Percentiles rank a stretch among this genome's conserved stretches.
Conservation (phyloP, 441 rosid species). For the Theobroma grandiflorum region DNA sequence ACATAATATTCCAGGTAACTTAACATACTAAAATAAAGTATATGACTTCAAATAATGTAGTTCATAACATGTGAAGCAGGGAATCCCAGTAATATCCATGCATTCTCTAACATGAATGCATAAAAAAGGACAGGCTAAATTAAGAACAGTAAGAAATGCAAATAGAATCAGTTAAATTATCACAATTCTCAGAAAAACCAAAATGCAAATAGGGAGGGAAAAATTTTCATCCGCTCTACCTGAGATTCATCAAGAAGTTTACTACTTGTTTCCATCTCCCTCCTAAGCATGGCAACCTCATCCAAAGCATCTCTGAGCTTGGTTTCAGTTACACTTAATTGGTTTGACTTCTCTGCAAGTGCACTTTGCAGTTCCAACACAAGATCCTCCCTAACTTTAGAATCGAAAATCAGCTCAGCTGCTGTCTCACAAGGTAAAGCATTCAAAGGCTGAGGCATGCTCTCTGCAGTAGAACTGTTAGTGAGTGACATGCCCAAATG, state of each 20-base stretch:
- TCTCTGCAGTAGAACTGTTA: constrained; percentile 89
- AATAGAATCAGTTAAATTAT: constrained; percentile 1
- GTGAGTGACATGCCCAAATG: constrained; percentile 73
- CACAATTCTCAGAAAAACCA: not conserved
- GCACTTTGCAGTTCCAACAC: constrained; percentile 63
- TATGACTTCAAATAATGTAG: not conserved
- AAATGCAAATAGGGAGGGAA: constrained; percentile 1
- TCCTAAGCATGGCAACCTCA: constrained; percentile 68
- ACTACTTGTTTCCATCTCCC: constrained; percentile 77
- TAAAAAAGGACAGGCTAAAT: not conserved
- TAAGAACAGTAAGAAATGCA: not conserved
- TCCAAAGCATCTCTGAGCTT: constrained; percentile 74
- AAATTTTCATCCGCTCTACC: constrained; percentile 50
- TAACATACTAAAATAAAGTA: not conserved
- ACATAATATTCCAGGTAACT: not conserved
- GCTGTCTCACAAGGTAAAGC: constrained; percentile 51
- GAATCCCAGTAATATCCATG: not conserved
- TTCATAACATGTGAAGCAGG: not conserved
- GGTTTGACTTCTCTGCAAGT: constrained; percentile 69
- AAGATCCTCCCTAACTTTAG: constrained; percentile 48
- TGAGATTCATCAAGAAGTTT: constrained; percentile 98
- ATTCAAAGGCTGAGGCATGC: constrained; percentile 59
- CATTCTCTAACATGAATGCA: not conserved
- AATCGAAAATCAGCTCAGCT: constrained; percentile 46
- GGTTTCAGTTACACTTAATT: constrained; percentile 66